Evolutionary conservation across 352 stramenopile species (phyloP).

Genomic region (Elongisporangium senticosum): DNA sequence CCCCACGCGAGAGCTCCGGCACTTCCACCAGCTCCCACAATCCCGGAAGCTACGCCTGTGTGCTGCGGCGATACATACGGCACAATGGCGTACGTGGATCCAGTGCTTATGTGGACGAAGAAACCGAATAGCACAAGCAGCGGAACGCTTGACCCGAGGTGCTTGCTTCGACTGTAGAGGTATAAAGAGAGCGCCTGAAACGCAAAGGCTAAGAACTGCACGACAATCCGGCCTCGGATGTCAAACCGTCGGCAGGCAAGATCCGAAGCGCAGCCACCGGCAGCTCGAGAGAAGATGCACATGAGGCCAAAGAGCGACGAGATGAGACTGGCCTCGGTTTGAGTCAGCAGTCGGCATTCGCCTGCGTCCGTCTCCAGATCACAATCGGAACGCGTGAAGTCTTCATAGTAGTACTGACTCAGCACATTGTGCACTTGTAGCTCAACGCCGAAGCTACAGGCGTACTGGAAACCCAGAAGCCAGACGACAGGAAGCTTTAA

Average conservation of each 20-base stretch:
- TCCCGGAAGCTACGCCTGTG: constrained; percentile 37
- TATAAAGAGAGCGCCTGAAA: constrained; percentile 76
- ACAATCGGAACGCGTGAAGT: constrained; percentile 57
- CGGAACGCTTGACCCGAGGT: constrained; percentile 49
- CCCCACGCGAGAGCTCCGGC: constrained; percentile 38
- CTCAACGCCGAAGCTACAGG: constrained; percentile 91
- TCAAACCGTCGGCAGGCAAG: constrained; percentile 53
- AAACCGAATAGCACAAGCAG: constrained; percentile 86
- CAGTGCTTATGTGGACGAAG: constrained; percentile 61
- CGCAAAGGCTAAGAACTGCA: constrained; percentile 74
- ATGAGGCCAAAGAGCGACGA: constrained; percentile 91
- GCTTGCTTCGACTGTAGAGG: constrained; percentile 66
- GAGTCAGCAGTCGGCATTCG: constrained; percentile 24
- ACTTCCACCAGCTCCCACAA: constrained; percentile 52
- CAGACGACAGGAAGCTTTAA: constrained; percentile 57
- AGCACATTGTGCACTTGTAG: constrained; percentile 93
- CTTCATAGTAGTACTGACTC: constrained; percentile 84
- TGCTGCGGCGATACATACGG: constrained; percentile 33
- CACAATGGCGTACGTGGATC: constrained; percentile 55
- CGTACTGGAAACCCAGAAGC: constrained; percentile 91
- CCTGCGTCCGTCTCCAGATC: constrained; percentile 14
- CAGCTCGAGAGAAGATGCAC: constrained; percentile 88
- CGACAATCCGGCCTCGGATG: constrained; percentile 75
- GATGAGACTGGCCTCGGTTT: constrained; percentile 65
- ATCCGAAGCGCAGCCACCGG: constrained; percentile 84